phyloP scores from a whole-genome alignment of 345 rosid species.

The Turritis glabra region DNA sequence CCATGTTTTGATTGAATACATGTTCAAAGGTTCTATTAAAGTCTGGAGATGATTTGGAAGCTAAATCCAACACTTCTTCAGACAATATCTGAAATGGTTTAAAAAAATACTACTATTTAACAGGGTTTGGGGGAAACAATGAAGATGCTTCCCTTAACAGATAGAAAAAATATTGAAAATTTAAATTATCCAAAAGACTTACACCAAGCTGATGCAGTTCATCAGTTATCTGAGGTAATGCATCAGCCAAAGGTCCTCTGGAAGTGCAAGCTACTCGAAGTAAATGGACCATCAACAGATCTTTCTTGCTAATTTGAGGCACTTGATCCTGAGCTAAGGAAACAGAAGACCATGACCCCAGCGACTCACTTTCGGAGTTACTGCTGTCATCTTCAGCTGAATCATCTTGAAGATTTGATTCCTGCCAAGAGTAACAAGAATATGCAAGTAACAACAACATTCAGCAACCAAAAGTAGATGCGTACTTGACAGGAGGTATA shows the following conservation, averaged over 20 bases:
- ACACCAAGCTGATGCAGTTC: slow-evolving; percentile 88
- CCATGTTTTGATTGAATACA: slow-evolving; percentile 71
- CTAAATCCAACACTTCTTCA: slow-evolving; percentile 62
- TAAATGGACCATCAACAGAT: slow-evolving; percentile 84
- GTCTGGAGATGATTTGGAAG: slow-evolving; percentile 63
- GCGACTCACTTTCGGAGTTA: slow-evolving; percentile 46
- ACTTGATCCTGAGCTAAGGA: slow-evolving; percentile 48
- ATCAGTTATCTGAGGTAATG: slow-evolving; percentile 62
- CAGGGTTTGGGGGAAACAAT: not conserved
- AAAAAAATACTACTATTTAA: slow-evolving; percentile 26
- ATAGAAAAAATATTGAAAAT: not conserved
- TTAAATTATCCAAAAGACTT: slow-evolving; percentile 38
- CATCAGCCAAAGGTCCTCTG: slow-evolving; percentile 65
- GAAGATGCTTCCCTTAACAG: not conserved
- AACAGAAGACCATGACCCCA: slow-evolving; percentile 51
- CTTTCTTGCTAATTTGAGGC: slow-evolving; percentile 59
- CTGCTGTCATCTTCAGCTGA: slow-evolving; percentile 42
- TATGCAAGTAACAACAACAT: not conserved
- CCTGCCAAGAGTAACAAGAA: slow-evolving; percentile 11
- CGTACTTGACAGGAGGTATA: slow-evolving; percentile 1
- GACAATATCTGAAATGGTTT: slow-evolving; percentile 65
- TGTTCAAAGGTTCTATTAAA: slow-evolving; percentile 71
- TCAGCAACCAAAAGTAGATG: slow-evolving; percentile 8
- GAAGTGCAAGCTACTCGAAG: slow-evolving; percentile 85
- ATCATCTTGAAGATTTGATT: slow-evolving; percentile 26